These are phyloP conservation scores for Stephania yunnanensis DNA, from an alignment of 164 flowering plant genomes.

Conservation along the genomic window DNA sequence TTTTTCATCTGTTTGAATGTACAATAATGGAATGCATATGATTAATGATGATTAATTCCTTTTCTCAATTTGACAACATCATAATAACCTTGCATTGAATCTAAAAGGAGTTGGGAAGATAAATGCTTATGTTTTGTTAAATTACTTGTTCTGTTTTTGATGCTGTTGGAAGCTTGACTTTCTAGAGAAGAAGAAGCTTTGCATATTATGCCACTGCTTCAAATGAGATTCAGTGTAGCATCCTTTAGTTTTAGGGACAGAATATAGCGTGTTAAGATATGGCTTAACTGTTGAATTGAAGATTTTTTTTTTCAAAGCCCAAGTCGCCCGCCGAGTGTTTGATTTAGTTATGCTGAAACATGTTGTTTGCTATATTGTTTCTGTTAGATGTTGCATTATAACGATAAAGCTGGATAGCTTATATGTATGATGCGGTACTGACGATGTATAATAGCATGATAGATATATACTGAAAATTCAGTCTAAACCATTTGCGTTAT, in stretches of 20 bases:
- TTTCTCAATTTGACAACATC: too few species aligned
- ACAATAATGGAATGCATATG: too few species aligned
- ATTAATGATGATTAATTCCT: too few species aligned
- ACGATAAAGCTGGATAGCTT: slow-evolving; percentile 10
- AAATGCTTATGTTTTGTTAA: too few species aligned
- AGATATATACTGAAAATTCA: slow-evolving; percentile 3
- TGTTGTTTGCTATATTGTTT: slow-evolving; percentile 17
- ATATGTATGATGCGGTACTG: slow-evolving; percentile 18
- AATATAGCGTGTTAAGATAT: too few species aligned
- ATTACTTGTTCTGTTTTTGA: background rate
- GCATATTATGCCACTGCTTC: too few species aligned
- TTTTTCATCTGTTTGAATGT: too few species aligned
- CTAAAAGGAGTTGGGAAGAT: too few species aligned
- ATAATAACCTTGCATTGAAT: background rate
- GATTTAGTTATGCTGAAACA: slow-evolving; percentile 16
- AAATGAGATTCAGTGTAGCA: too few species aligned
- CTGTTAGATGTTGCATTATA: slow-evolving; percentile 24
- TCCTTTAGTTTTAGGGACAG: too few species aligned
- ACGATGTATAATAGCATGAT: slow-evolving; percentile 16
- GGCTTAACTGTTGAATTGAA: too few species aligned
- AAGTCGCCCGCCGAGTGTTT: slow-evolving; percentile 17
- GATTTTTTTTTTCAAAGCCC: too few species aligned
- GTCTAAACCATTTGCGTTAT: slow-evolving; percentile 18
- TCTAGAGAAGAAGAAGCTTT: background rate
- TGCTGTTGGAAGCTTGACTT: background rate